Evolutionary conservation across 805 yeast genomes (phyloP).

Genomic region (Candida multigemmis): DNA sequence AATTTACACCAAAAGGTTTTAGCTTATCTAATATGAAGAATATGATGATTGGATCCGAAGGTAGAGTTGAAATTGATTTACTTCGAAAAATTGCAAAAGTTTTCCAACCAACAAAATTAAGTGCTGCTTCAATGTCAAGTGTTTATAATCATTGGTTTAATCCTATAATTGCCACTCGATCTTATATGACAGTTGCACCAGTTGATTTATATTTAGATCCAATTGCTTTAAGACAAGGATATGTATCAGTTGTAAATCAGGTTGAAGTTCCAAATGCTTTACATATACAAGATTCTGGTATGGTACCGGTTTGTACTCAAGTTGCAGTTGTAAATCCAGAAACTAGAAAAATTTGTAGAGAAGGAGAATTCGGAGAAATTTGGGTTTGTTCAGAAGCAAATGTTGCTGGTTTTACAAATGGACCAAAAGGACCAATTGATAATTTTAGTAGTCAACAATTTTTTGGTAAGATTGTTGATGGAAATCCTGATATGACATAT

Average conservation of each 20-base stretch:
- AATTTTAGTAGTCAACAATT: slow-evolving; percentile 44
- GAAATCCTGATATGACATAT: slow-evolving; percentile 50
- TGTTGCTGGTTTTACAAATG: slow-evolving; percentile 49
- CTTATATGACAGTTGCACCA: slow-evolving; percentile 84
- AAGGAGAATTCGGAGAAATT: slow-evolving; percentile 93
- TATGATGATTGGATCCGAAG: slow-evolving; percentile 72
- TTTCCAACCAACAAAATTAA: slow-evolving; percentile 56
- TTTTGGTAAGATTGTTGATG: slow-evolving; percentile 53
- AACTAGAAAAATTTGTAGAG: slow-evolving; percentile 64
- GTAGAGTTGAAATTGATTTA: slow-evolving; percentile 60
- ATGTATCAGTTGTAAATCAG: slow-evolving; percentile 70
- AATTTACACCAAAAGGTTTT: slow-evolving; percentile 51
- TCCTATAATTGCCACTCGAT: slow-evolving; percentile 76
- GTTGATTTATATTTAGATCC: slow-evolving; percentile 84
- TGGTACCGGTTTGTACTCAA: slow-evolving; percentile 91
- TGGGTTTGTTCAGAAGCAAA: slow-evolving; percentile 94
- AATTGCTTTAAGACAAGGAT: slow-evolving; percentile 82
- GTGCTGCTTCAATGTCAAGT: slow-evolving; percentile 61
- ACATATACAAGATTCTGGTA: slow-evolving; percentile 87
- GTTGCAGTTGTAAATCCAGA: slow-evolving; percentile 94
- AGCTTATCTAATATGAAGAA: slow-evolving; percentile 61
- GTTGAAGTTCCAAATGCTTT: slow-evolving; percentile 60
- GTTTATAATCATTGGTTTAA: slow-evolving; percentile 74
- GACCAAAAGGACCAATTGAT: slow-evolving; percentile 43
- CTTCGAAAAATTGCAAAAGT: slow-evolving; percentile 49